These are phyloP conservation scores for Amniculicola lignicola DNA, from an alignment of 495 filamentous ascomycete species.

Conservation along the genomic window DNA sequence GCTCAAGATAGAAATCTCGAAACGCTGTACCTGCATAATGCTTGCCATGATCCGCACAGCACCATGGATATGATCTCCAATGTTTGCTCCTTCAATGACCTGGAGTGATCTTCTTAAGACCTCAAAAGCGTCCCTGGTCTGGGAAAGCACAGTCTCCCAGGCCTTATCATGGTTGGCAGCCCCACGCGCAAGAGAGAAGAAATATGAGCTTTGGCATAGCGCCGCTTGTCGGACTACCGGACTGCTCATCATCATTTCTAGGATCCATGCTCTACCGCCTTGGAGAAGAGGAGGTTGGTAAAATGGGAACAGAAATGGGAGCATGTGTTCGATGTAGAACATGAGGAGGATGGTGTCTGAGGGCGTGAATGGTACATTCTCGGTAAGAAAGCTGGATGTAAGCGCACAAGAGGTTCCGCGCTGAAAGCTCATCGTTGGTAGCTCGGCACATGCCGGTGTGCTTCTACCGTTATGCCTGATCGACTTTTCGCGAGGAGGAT, in stretches of 20 bases:
- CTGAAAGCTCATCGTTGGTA: neutral
- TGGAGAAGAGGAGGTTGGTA: constrained; percentile 49
- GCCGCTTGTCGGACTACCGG: constrained; percentile 49
- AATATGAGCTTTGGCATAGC: constrained; percentile 49
- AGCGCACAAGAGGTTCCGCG: neutral
- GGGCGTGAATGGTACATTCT: constrained; percentile 32
- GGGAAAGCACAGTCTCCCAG: constrained; percentile 12
- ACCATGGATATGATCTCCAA: constrained; percentile 34
- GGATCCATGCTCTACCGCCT: constrained; percentile 51
- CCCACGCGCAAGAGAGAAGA: constrained; percentile 39
- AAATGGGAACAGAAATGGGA: constrained; percentile 56
- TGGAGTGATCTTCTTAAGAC: neutral
- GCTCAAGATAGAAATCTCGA: constrained; percentile 48
- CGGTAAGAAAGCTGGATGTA: constrained; percentile 11
- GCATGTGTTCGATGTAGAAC: constrained; percentile 53
- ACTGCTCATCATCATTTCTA: constrained; percentile 51
- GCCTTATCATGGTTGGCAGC: constrained; percentile 33
- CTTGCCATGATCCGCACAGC: constrained; percentile 48
- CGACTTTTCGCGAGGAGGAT: neutral
- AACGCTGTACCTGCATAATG: constrained; percentile 54
- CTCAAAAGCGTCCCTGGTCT: neutral
- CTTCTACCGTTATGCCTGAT: neutral
- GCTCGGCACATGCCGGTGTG: neutral
- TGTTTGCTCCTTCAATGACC: neutral
- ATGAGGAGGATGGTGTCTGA: constrained; percentile 39